Conservation (phyloP, 352 stramenopile species). For the Pythium insidiosum region DNA sequence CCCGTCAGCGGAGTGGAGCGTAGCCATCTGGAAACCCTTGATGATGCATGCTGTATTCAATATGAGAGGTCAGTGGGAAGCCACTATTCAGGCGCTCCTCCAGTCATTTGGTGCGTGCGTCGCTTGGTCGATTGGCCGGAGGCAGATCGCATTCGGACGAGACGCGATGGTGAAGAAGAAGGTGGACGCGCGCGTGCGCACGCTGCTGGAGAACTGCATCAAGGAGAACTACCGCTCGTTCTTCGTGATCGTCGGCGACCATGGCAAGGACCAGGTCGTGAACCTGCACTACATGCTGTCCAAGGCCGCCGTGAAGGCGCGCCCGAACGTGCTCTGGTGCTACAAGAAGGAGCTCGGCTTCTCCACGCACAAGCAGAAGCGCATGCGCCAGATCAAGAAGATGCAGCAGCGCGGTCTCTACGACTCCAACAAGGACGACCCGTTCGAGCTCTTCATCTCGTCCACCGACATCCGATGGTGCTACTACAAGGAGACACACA, state of each 20-base stretch:
- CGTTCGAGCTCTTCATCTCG: constrained; percentile 99
- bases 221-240: constrained; percentile 95
- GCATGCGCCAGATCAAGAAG: constrained; percentile 94
- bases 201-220: constrained; percentile 96
- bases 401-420: constrained; percentile 91
- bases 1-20: not conserved
- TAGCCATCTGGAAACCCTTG: not conserved
- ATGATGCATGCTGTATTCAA: too few species aligned
- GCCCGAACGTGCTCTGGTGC: constrained; percentile 98
- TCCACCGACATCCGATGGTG: constrained; percentile 98
- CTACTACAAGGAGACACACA: constrained; percentile 99
- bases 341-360: constrained; percentile 99
- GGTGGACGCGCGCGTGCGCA: constrained; percentile 96
- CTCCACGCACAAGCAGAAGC: constrained; percentile 94
- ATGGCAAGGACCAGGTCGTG: constrained; percentile 99
- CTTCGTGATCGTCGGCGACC: constrained; percentile 97
- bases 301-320: constrained; percentile 92
- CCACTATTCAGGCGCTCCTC: too few species aligned
- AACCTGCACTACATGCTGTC: constrained; percentile 99
- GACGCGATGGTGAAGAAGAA: constrained; percentile 97
- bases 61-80: too few species aligned
- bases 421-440: constrained; percentile 89
- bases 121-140: too few species aligned
- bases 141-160: too few species aligned
- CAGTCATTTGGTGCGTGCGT: not conserved